Evolutionary conservation across 2,329 filamentous ascomycete species (phyloP).

Genomic region (Venturiaceae sp.): DNA sequence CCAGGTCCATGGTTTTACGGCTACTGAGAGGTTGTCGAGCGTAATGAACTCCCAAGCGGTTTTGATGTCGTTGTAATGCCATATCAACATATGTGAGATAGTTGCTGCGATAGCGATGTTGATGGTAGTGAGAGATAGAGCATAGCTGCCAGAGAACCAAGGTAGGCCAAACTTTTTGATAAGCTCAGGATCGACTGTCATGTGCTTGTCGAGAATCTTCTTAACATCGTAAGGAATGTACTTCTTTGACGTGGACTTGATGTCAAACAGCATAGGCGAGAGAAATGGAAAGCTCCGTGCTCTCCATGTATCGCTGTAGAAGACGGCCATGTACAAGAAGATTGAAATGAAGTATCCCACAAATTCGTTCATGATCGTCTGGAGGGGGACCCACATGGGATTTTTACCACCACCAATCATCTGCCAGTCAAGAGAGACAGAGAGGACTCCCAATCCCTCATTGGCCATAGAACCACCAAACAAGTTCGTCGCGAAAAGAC

Average conservation of each 20-base stretch:
- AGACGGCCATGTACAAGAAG: constrained; percentile 12
- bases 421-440: constrained; percentile 4
- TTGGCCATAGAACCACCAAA: constrained; percentile 10
- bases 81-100: constrained; percentile 10
- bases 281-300: constrained; percentile 11
- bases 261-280: constrained; percentile 9
- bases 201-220: constrained; percentile 8
- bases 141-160: constrained; percentile 9
- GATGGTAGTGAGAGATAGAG: constrained; percentile 6
- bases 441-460: constrained; percentile 8
- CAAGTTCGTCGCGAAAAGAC: constrained; percentile 10
- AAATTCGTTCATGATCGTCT: constrained; percentile 8
- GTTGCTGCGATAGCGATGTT: constrained; percentile 11
- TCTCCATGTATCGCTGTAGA: constrained; percentile 9
- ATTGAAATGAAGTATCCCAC: constrained; percentile 10
- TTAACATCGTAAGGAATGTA: constrained; percentile 10
- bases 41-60: background rate
- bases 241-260: constrained; percentile 7
- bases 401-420: constrained; percentile 7
- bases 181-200: constrained; percentile 4
- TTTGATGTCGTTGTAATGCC: constrained; percentile 9
- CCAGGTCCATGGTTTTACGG: constrained; percentile 4
- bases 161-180: constrained; percentile 9
- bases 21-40: background rate
- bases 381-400: constrained; percentile 7